Conservation (phyloP, 192 early-diverging fungal genomes). For the Chytriomyces hyalinus region DNA sequence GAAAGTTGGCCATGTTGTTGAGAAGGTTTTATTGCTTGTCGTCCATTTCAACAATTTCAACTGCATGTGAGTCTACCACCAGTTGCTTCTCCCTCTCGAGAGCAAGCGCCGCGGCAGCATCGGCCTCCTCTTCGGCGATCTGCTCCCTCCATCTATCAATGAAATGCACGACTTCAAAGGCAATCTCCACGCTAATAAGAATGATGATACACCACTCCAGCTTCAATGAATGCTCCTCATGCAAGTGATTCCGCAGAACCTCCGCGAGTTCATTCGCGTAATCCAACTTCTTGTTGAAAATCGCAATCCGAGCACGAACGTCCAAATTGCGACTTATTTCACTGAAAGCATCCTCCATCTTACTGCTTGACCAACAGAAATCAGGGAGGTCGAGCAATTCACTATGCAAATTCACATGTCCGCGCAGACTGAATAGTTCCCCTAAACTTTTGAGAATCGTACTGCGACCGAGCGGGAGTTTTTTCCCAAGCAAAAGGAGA, state of each 20-base stretch:
- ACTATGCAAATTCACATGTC: constrained; percentile 59
- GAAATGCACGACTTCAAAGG: constrained; percentile 47
- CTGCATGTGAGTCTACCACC: neutral
- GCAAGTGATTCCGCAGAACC: constrained; percentile 59
- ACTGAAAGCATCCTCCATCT: constrained; percentile 60
- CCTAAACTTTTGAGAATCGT: constrained; percentile 58
- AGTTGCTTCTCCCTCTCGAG: neutral
- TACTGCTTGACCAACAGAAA: constrained; percentile 61
- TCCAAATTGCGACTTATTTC: constrained; percentile 58
- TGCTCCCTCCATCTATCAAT: constrained; percentile 1
- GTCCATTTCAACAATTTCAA: too few relatives aligned
- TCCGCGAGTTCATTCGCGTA: constrained; percentile 69
- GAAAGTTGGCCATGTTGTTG: too few relatives aligned
- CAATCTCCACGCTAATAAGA: constrained; percentile 52
- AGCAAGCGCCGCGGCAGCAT: neutral
- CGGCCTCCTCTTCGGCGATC: neutral
- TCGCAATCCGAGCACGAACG: constrained; percentile 58
- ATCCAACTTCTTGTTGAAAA: constrained; percentile 71
- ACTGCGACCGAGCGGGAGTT: constrained; percentile 50
- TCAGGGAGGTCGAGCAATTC: constrained; percentile 69
- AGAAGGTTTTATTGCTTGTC: too few relatives aligned
- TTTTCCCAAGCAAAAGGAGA: constrained; percentile 54
- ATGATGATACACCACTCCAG: constrained; percentile 57
- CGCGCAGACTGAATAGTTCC: constrained; percentile 56
- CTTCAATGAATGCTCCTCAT: constrained; percentile 56